Evolutionary conservation across 768 basidiomycete genomes (phyloP), one percentile per base, ranked within the genome.

Genomic region (Rhizopogon vinicolor): DNA sequence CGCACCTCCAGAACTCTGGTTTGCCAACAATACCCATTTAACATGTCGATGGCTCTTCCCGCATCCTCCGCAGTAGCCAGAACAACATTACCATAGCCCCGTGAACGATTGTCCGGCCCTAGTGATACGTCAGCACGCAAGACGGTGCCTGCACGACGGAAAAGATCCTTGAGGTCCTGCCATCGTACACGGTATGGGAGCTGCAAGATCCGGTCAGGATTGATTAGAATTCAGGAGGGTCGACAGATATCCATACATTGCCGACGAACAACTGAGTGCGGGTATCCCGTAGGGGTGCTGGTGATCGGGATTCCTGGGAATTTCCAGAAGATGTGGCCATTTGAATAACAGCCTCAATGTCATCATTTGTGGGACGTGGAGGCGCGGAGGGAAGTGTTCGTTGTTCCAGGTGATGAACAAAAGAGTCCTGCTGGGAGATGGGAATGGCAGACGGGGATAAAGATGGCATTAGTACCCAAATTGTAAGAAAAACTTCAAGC

Each of bases 81-180:
- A 16, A 98, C 81, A 18, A 99, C 96, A 10, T 94, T 97, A 28
- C 97, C 97, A 65, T 95, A 87, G 1, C 96, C 96, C 53, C 95
- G 81, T 44, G 90, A 93, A 62, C 96, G 81, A 69, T 97, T 97
- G 69, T 93, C 92, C 2, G 91, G 89, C 4, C 91, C 84, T 33
- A 91, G 77, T 53, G 89, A 80, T 59, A 91, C 83, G 66, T 87
- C 83, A 41, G 93, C 87, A 48, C 89, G 79, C 39, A 92, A 74
- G 59, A 95, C 86, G 29, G 91, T 97, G 41, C 97, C 97, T 6
- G 96, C 91, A 60, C 91, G 89, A 39, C 96, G 85, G 72, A 99
- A 98, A 51, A 99, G 83, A 69, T 99, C 96, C 64, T 99, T 98
- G 59, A 99, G 82, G 75, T 99, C 97, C 75, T 99, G 97, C 97